Conservation (phyloP, 2,329 filamentous ascomycete species). For the Aspergillus texensis region DNA sequence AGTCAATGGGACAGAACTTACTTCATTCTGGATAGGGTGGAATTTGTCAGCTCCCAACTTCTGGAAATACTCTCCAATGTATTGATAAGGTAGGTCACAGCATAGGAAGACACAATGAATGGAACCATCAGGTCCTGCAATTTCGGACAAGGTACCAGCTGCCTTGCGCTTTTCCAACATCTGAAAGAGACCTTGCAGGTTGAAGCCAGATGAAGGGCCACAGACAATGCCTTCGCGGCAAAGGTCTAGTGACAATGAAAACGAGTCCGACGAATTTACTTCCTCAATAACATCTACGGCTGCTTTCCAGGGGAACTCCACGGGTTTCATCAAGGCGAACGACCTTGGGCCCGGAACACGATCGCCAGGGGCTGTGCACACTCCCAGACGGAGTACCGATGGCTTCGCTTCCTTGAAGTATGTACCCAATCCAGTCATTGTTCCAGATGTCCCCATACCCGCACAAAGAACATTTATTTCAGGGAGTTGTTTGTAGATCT, state of each 20-base stretch:
- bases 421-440: conserved; percentile 54
- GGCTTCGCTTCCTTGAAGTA: conserved; percentile 55
- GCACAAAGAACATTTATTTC: conserved; percentile 60
- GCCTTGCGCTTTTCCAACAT: conserved; percentile 54
- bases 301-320: conserved; percentile 61
- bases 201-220: conserved; percentile 64
- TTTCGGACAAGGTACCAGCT: conserved; percentile 46
- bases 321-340: conserved; percentile 51
- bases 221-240: conserved; percentile 61
- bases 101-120: conserved; percentile 63
- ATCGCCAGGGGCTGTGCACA: conserved; percentile 61
- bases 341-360: conserved; percentile 62
- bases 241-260: conserved; percentile 55
- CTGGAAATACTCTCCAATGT: conserved; percentile 62
- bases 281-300: conserved; percentile 60
- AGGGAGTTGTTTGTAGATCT: conserved; percentile 59
- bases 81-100: conserved; percentile 66
- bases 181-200: conserved; percentile 55
- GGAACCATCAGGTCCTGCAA: conserved; percentile 50
- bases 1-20: conserved; percentile 23
- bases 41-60: conserved; percentile 56
- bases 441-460: conserved; percentile 60
- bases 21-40: conserved; percentile 52
- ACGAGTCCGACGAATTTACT: conserved; percentile 59
- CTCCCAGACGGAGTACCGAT: conserved; percentile 42